Evolutionary conservation across 768 basidiomycete species (phyloP), one percentile per base, ranked within the genome.

Genomic region (Coprinellus aureogranulatus): DNA sequence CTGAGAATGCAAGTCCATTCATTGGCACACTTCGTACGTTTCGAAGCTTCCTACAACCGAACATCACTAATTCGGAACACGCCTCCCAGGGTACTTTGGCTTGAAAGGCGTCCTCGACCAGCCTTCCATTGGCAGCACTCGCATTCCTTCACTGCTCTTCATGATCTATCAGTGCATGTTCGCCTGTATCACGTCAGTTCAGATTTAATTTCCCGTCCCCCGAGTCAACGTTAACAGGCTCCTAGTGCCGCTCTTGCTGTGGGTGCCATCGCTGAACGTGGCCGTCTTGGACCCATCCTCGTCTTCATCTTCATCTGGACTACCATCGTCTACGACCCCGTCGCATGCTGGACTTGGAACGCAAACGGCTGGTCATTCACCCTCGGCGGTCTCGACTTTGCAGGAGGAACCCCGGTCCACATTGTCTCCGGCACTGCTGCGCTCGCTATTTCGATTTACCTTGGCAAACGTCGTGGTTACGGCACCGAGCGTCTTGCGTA

Each of bases 341-440:
- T 98, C 56, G 96, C 93, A 0, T 93, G 91, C 74, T 97, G 95
- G 94, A 91, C 94, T 4, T 98, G 96, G 96, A 94, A 93, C 65
- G 61, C 81, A 34, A 83, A 89, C 30, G 85, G 85, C 39, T 86
- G 83, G 94, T 88, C 89, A 0, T 87, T 78, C 72, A 68, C 84
- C 31, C 77, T 91, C 52, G 95, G 93, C 16, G 90, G 88, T 58
- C 88, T 93, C 54, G 92, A 94, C 68, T 95, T 96, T 60, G 95
- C 95, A 9, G 95, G 95, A 27, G 96, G 96, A 53, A 95, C 93
- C 11, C 96, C 96, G 22, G 94, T 99, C 60, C 95, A 99, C 68
- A 98, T 99, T 63, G 89, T 90, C 18, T 95, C 93, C 16, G 96
- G 96, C 47, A 87, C 87, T 0, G 94, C 93, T 1, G 96, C 92